phyloP scores from a whole-genome alignment of 2,329 filamentous ascomycete genomes.

The Talaromyces sp. region DNA sequence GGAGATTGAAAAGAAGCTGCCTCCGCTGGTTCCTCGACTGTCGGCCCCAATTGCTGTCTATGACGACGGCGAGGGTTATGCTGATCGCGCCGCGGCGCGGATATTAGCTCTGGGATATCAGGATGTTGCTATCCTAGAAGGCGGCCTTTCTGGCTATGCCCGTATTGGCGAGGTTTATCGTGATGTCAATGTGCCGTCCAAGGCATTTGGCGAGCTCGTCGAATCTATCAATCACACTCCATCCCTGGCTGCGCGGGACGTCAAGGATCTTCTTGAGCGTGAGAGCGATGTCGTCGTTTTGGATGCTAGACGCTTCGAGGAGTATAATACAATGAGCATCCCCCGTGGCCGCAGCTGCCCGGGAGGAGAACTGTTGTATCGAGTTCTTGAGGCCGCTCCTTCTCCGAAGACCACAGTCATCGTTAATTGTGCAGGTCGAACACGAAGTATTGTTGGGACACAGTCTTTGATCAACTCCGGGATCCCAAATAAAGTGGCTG shows the following conservation, averaged over 20 bases:
- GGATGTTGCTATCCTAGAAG: constrained; percentile 19
- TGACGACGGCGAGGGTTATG: constrained; percentile 25
- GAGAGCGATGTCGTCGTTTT: constrained; percentile 20
- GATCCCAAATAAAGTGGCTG: constrained; percentile 22
- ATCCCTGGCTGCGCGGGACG: constrained; percentile 20
- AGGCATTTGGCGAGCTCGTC: constrained; percentile 28
- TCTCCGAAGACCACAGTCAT: constrained; percentile 22
- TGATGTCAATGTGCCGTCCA: constrained; percentile 27
- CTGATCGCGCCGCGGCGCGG: constrained; percentile 16
- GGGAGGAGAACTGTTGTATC: constrained; percentile 25
- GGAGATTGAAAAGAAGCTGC: constrained; percentile 22
- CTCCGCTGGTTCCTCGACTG: constrained; percentile 21
- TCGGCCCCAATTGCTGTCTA: constrained; percentile 23
- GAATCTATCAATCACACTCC: constrained; percentile 26
- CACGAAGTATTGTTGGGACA: constrained; percentile 25
- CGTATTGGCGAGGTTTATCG: constrained; percentile 24
- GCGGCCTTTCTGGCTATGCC: constrained; percentile 20
- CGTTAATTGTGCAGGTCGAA: constrained; percentile 28
- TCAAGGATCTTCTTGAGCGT: constrained; percentile 20
- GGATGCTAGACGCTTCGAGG: constrained; percentile 24
- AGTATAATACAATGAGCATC: constrained; percentile 29
- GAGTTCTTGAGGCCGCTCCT: constrained; percentile 23
- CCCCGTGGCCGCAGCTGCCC: constrained; percentile 26
- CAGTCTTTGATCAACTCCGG: constrained; percentile 24
- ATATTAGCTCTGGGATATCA: constrained; percentile 20